Base-by-base conservation (phyloP, 371 early-diverging fungal species). In the Mucor piriformis region DNA sequence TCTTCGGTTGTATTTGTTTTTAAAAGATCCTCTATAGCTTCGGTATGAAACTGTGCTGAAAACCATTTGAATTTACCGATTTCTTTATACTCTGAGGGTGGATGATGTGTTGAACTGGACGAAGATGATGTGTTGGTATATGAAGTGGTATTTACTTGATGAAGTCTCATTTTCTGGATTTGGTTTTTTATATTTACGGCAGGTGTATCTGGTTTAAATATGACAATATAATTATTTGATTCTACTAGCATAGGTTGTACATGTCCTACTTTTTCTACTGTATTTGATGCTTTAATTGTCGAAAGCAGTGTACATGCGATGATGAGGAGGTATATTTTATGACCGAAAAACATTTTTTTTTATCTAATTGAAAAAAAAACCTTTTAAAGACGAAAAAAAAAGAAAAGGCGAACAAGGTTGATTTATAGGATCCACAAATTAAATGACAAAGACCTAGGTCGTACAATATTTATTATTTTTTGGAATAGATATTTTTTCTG, bases 51-150 rank as follows among this genome's bases (percentile, higher is more conserved):
- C 49, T 55, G 55, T 1, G 70, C 74, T 3, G 73, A 49, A 47
- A 75, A 78, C 73, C 76, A 78, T 37, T 53, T 73, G 40, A 78
- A 72, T 27, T 64, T 61, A 33, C 79, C 79, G 56, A 78, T 78
- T 20, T 62, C 38, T 18, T 68, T 69, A 21, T 61, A 66, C 33
- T 40, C 42, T 13, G 24, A 29, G 32, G 42, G 29, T 0, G 15
- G 16, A 16, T 51, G 50, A 20, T 48, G 10, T 34, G 11, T 51
- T 51, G 16, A 18, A 20, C 15, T 38, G 11, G 42, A 16, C 23
- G 44, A 33, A 48, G 54, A 34, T 21, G 27, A 24, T 29, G 24
- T 35, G 21, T 23, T 63, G 33, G 56, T 58, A 34, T 52, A 25
- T 3, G 16, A 20, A 23, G 16, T 34, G 16, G 21, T 38, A 10